Base-by-base conservation (phyloP, 345 rosid genomes). In the Camelina laxa region DNA sequence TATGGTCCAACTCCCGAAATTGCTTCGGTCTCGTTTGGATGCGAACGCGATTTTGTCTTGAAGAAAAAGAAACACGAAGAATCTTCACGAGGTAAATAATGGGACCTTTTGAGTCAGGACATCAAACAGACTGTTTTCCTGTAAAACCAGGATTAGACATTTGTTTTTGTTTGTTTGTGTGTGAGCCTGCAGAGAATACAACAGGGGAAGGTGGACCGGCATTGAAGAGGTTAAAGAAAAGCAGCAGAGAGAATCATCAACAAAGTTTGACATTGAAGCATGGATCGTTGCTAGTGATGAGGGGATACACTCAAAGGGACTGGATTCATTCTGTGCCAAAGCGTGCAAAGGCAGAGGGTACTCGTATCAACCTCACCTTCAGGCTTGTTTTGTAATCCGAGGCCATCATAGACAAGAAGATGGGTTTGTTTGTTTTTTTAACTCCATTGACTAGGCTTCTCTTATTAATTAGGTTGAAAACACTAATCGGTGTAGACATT, bases 271-370 rank as follows among this genome's bases (percentile, higher is more conserved):
- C 61, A 4, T 38, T 93, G 64, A 93, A 89, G 84, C 97, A 91
- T 55, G 98, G 97, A 75, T 89, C 97, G 1, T 72, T 93, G 54
- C 65, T 93, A 8, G 88, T 90, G 65, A 93, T 93, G 98, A 88
- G 85, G 50, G 97, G 96, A 14, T 74, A 91, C 81, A 88, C 90
- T 6, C 98, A 89, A 74, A 87, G 91, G 68, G 97, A 93, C 36
- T 93, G 98, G 98, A 70, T 86, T 5, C 98, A 93, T 79, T 91
- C 96, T 0, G 90, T 93, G 72, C 98, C 96, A 15, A 89, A 49
- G 84, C 87, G 96, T 22, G 86, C 84, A 19, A 91, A 84, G 77
- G 86, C 54, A 49, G 54, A 83, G 13, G 81, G 91, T 0, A 81
- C 82, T 49, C 85, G 91, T 66, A 87, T 93, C 50, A 93, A 91